Conservation (phyloP, 2,329 filamentous ascomycete genomes). For the Colletotrichum lupini region DNA sequence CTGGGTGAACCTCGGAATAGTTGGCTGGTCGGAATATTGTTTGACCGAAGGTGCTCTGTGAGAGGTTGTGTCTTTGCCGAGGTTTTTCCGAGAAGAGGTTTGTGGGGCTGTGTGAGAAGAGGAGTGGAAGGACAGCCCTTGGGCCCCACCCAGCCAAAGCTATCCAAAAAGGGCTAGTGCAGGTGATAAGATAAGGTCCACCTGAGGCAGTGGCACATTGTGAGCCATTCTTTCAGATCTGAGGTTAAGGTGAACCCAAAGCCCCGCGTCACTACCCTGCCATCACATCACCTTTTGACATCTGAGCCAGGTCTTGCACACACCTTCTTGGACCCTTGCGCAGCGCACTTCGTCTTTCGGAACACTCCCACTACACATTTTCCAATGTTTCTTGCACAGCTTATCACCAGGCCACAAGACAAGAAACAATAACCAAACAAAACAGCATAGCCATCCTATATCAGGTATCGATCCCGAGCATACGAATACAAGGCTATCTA, state of each 20-base stretch:
- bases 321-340: constrained; percentile 9
- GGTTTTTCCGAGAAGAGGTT: background rate
- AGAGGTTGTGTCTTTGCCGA: background rate
- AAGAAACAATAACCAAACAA: constrained; percentile 19
- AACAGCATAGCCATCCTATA: constrained; percentile 1
- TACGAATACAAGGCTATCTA: background rate
- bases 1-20: constrained; percentile 28
- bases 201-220: constrained; percentile 7
- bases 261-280: constrained; percentile 25
- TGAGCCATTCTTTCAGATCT: constrained; percentile 33
- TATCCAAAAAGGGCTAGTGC: constrained; percentile 19
- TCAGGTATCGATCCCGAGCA: background rate
- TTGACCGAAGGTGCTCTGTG: background rate
- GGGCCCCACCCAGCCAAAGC: background rate
- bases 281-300: constrained; percentile 13
- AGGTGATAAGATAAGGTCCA: constrained; percentile 17
- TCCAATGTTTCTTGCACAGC: background rate
- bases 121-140: background rate
- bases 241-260: constrained; percentile 20
- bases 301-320: background rate
- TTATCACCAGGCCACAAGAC: background rate
- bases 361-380: background rate
- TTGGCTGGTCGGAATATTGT: constrained; percentile 2
- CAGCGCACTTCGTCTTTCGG: background rate
- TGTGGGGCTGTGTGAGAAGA: background rate